Percentiles rank a stretch among this genome's conserved stretches.
Conservation (phyloP, 345 rosid species). For the Lagerstroemia speciosa region DNA sequence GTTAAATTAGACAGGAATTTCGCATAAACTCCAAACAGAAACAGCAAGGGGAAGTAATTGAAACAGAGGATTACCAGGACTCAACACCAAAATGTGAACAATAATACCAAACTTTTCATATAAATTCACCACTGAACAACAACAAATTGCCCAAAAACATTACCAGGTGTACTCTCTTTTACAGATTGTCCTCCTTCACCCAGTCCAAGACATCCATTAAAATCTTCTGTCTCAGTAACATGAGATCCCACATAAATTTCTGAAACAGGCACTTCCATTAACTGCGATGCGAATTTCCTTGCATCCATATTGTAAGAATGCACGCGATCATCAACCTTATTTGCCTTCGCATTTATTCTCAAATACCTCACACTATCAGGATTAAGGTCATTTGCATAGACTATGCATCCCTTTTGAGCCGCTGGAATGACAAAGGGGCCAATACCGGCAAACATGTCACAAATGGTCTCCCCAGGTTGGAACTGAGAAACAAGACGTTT, state of each 20-base stretch:
- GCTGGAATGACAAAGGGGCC: constrained; percentile 97
- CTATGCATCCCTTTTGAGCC: constrained; percentile 80
- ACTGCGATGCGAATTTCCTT: constrained; percentile 52
- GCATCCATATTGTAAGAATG: constrained; percentile 83
- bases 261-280: constrained; percentile 41
- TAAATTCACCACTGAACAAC: not conserved
- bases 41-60: not conserved
- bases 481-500: constrained; percentile 65
- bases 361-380: constrained; percentile 70
- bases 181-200: constrained; percentile 14
- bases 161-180: constrained; percentile 26
- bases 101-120: not conserved
- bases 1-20: not conserved
- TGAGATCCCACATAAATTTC: constrained; percentile 27
- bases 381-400: constrained; percentile 85
- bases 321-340: constrained; percentile 63
- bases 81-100: not conserved
- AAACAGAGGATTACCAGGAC: not conserved
- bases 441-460: constrained; percentile 96
- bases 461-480: constrained; percentile 67
- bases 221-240: constrained; percentile 21
- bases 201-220: constrained; percentile 14
- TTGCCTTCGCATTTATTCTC: constrained; percentile 74
- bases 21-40: not conserved
- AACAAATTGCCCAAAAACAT: not conserved